phyloP scores from a whole-genome alignment of 441 rosid species.

The Syzygium syzygioides region DNA sequence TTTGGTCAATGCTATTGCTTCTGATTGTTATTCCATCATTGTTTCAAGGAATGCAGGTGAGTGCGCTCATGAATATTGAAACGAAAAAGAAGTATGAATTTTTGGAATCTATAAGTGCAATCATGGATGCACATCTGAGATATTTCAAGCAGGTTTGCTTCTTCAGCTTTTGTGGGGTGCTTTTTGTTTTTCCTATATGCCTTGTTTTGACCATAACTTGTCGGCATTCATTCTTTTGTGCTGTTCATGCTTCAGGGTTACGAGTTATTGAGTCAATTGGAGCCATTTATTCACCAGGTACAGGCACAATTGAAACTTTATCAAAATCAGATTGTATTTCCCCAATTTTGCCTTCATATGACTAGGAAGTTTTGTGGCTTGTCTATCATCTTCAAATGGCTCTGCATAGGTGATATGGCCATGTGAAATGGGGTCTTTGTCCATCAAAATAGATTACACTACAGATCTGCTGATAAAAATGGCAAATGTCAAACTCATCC shows the following conservation, averaged over 20 bases:
- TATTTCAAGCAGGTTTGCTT: slow-evolving; percentile 70
- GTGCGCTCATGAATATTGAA: slow-evolving; percentile 69
- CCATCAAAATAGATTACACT: neutral
- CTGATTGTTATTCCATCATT: slow-evolving; percentile 20
- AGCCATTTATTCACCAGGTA: slow-evolving; percentile 88
- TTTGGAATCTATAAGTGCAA: slow-evolving; percentile 87
- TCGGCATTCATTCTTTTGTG: slow-evolving; percentile 2
- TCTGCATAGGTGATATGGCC: neutral
- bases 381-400: neutral
- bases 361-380: neutral
- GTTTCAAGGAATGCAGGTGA: slow-evolving; percentile 80
- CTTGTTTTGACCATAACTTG: neutral
- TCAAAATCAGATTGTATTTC: neutral
- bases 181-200: neutral
- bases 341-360: neutral
- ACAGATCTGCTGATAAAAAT: neutral
- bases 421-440: neutral
- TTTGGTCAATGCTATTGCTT: slow-evolving; percentile 7
- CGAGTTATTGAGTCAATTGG: slow-evolving; percentile 71
- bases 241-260: slow-evolving; percentile 48
- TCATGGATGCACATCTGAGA: slow-evolving; percentile 90
- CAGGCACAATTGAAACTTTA: neutral
- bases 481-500: neutral
- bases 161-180: slow-evolving; percentile 1
- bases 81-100: slow-evolving; percentile 87